Base-by-base conservation (phyloP, 352 stramenopile genomes). In the Phytophthora cryptogea region DNA sequence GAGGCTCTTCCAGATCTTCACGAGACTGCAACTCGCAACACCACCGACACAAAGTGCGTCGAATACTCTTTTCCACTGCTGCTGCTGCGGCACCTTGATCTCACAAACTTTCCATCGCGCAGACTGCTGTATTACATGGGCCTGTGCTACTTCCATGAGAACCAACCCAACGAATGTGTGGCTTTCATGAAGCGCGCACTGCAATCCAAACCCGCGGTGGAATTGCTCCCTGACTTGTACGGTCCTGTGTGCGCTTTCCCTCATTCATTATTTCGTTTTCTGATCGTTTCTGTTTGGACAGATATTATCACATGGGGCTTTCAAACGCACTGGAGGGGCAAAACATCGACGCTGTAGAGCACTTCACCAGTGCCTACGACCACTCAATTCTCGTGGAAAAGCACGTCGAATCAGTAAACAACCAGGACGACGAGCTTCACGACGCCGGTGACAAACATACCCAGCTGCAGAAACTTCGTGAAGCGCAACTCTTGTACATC, bases 291-390 rank as follows among this genome's bases (percentile, higher is more conserved):
- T 43, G 14, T 39, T 27, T 56, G 45, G n/a, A 26, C 42, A 94
- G 80, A n/a, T 73, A 89, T 53, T 95, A 93, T 62, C 75, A 75
- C 47, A 76, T 90, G 36, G 84, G 84, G 4, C 63, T 95, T 30
- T 80, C 78, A 8, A 66, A 76, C 16, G 84, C 84, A 2, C 69
- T 78, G 9, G 52, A 81, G 40, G 52, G 72, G 10, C 46, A 69
- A 5, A 75, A 86, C 57, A 89, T 89, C 40, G 45, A 70, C 9
- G 84, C 84, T n/a, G 75, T 92, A 13, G 80, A 92, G 57, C 59
- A 78, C 48, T 92, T 94, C 33, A 91, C 80, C 9, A 70, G 45
- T 49, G 65, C 65, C 17, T 73, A 66, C 11, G 49, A 59, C 23
- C 59, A 73, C 40, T 69, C 59, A 4, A 31, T 66, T 44, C 9